These are phyloP conservation scores for Pyricularia sp. DNA, from an alignment of 2,329 filamentous ascomycete species.

Conservation along the genomic window DNA sequence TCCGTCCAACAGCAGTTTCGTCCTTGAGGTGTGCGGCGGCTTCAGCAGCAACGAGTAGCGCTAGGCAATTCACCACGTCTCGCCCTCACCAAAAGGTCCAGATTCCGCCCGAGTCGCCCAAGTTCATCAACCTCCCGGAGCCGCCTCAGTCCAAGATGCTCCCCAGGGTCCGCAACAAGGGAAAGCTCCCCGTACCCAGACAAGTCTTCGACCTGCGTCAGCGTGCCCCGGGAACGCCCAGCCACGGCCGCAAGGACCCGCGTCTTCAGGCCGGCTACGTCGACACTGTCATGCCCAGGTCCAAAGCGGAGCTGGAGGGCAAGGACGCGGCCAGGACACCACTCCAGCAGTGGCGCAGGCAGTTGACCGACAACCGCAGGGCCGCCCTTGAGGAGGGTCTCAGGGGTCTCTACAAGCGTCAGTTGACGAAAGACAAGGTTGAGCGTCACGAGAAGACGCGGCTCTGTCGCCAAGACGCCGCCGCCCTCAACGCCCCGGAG, in stretches of 20 bases:
- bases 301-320: conserved; percentile 25
- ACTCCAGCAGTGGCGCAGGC: conserved; percentile 49
- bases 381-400: conserved; percentile 61
- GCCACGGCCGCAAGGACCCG: background rate
- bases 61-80: conserved; percentile 13
- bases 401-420: conserved; percentile 53
- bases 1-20: background rate
- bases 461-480: conserved; percentile 30
- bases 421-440: conserved; percentile 29
- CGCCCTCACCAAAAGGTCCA: conserved; percentile 25
- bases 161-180: conserved; percentile 44
- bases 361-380: conserved; percentile 60
- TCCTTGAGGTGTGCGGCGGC: background rate
- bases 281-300: conserved; percentile 41
- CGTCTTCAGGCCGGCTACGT: conserved; percentile 38
- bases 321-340: conserved; percentile 20
- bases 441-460: conserved; percentile 1
- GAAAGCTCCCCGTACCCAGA: conserved; percentile 71
- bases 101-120: conserved; percentile 73
- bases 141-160: conserved; percentile 55
- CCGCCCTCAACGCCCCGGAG: conserved; percentile 40
- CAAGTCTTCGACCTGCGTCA: conserved; percentile 53
- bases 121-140: conserved; percentile 70
- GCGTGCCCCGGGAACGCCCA: background rate
- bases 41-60: background rate